Evolutionary conservation across 345 rosid genomes (phyloP), one percentile per base, ranked within the genome.

Genomic region (Xanthoceras sorbifolium): DNA sequence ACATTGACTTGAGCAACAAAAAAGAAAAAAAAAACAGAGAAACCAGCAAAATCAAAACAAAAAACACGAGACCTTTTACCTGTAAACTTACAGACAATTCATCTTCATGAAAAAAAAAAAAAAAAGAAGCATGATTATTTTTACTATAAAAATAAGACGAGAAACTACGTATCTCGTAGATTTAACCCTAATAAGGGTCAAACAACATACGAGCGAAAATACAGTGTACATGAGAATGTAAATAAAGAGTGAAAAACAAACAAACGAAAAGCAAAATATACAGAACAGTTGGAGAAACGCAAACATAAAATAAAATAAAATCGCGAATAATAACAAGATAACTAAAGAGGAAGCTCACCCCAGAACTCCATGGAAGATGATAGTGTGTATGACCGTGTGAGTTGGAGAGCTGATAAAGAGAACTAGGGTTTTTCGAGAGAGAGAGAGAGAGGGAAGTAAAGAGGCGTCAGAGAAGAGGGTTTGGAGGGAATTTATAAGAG

Each of bases 281-380:
- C 0, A 42, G 9, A 1, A 40, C 9, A 9, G 44, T 9, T 1
- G 46, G 59, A 17, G 32, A 2, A 69, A 69, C 12, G 10, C 12
- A 48, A 6, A 12, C 0, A 12, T 5, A 44, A 26, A 46, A 26
- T 7, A 4, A 15, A 0, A 17, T 26, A 44, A 68, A 44, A 14
- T 32, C 1, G 8, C 23, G 6, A 9, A 42, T 6, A 23, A n/a
- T 23, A 23, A 4, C 0, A 23, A 59, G 11, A 20, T 18, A 5
- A 34, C 1, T 14, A 32, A n/a, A 8, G 0, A 9, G 60, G 23
- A 28, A 64, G 6, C 75, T 36, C 86, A 90, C 91, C 91, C 93
- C 93, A 88, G 71, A 90, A 90, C 79, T 90, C 91, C 93, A 90
- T 90, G 36, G 76, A 28, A 26, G 52, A 11, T 15, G 75, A 22